Percentiles rank a stretch among this genome's conserved stretches.
Evolutionary conservation across 768 basidiomycete genomes (phyloP).

Genomic region (Podaxis sp.): DNA sequence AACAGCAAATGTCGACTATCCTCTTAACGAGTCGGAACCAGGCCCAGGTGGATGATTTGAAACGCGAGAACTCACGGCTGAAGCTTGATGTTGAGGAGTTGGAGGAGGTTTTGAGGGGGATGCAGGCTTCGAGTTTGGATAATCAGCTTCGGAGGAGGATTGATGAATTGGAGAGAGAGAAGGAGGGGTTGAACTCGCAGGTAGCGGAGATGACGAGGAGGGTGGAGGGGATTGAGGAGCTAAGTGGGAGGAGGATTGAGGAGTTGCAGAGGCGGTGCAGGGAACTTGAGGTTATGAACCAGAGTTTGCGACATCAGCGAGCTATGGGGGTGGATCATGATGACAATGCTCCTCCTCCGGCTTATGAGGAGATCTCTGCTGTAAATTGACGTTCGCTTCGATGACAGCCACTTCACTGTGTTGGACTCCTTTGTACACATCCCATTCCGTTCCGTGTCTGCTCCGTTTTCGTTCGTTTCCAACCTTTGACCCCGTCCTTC

Average conservation of each 20-base stretch:
- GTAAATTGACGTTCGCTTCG: neutral
- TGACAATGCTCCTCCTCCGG: conserved; percentile 26
- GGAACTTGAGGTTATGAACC: conserved; percentile 21
- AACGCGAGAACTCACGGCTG: conserved; percentile 28
- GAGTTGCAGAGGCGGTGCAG: conserved; percentile 23
- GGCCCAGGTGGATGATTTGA: conserved; percentile 26
- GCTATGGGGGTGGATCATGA: conserved; percentile 15
- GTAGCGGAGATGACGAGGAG: conserved; percentile 22
- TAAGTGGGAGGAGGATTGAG: conserved; percentile 22
- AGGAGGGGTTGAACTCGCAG: conserved; percentile 28
- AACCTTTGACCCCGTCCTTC: too few relatives aligned
- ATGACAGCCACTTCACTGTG: too few relatives aligned
- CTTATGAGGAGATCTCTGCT: conserved; percentile 27
- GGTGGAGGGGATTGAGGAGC: conserved; percentile 19
- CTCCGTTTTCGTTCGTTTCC: too few relatives aligned
- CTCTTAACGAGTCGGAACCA: conserved; percentile 28
- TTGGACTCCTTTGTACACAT: too few relatives aligned
- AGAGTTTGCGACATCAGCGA: conserved; percentile 1
- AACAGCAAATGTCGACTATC: conserved; percentile 30
- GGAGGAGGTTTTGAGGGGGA: conserved; percentile 25
- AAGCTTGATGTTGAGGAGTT: conserved; percentile 27
- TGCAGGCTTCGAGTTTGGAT: conserved; percentile 26
- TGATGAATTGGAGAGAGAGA: conserved; percentile 28
- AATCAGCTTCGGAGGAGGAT: conserved; percentile 20
- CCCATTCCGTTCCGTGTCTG: too few relatives aligned